phyloP scores from a whole-genome alignment of 805 yeast genomes.

The Pichia cephalocereana region DNA sequence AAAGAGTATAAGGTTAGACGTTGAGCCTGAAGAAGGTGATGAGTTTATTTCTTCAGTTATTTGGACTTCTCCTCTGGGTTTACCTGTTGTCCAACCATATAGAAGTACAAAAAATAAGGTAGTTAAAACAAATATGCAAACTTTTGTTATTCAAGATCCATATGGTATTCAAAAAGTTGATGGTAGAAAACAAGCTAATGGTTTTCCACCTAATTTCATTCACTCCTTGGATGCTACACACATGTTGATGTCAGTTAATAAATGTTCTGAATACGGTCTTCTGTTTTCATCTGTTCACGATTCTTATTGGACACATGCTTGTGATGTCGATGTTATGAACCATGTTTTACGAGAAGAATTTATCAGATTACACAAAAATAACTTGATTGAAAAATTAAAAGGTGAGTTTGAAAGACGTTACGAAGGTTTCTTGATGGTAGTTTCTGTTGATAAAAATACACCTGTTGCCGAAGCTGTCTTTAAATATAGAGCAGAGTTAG shows the following conservation, averaged over 20 bases:
- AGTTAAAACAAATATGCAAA: constrained; percentile 76
- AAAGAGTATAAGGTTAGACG: constrained; percentile 64
- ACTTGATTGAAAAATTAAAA: constrained; percentile 60
- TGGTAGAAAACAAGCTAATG: constrained; percentile 81
- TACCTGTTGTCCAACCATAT: constrained; percentile 97
- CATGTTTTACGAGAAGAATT: constrained; percentile 64
- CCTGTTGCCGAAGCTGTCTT: constrained; percentile 42
- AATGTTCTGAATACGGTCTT: constrained; percentile 56
- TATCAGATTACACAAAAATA: constrained; percentile 64
- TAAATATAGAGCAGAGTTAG: constrained; percentile 39
- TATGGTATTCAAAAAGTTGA: constrained; percentile 74
- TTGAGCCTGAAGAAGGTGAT: constrained; percentile 44
- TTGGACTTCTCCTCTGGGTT: constrained; percentile 95
- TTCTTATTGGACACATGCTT: constrained; percentile 97
- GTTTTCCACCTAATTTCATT: constrained; percentile 91
- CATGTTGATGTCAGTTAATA: constrained; percentile 82
- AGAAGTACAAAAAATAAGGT: constrained; percentile 57
- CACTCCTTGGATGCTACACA: constrained; percentile 96
- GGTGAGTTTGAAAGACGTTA: constrained; percentile 79
- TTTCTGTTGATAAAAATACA: constrained; percentile 43
- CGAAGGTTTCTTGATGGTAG: constrained; percentile 54
- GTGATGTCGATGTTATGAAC: constrained; percentile 69
- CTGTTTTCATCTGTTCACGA: constrained; percentile 94
- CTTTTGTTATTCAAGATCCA: constrained; percentile 85
- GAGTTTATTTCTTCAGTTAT: constrained; percentile 79